Percentiles rank a stretch among this genome's conserved stretches.
Evolutionary conservation across 139 green algal species (phyloP).

Genomic region (Ulvella scutata): DNA sequence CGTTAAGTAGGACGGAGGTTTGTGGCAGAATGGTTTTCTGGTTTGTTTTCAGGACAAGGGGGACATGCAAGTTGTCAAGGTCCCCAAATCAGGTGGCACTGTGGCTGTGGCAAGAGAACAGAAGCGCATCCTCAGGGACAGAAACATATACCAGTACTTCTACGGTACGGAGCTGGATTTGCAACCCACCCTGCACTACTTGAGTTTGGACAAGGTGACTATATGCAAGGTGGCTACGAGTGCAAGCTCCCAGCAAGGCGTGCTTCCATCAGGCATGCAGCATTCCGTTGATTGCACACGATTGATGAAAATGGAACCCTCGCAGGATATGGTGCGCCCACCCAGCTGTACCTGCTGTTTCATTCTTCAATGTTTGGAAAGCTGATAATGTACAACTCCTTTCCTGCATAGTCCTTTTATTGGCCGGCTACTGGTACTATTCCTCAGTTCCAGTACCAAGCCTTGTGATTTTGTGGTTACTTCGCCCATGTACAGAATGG

Average conservation of each 20-base stretch:
- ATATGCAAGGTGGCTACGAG: background rate
- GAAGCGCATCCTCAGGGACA: background rate
- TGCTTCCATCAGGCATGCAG: background rate
- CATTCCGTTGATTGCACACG: background rate
- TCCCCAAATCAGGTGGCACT: background rate
- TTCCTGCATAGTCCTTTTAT: no score
- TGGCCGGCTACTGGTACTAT: no score
- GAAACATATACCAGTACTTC: slow-evolving; percentile 1
- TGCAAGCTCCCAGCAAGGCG: background rate
- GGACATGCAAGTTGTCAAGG: slow-evolving; percentile 2
- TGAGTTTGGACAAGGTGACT: background rate
- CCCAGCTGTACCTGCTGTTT: no score
- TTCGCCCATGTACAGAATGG: no score
- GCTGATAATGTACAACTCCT: no score
- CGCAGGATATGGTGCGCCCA: background rate
- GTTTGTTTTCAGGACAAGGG: background rate
- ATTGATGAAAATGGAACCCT: background rate
- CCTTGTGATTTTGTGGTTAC: no score
- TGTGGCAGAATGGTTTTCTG: background rate
- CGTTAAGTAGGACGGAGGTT: no score
- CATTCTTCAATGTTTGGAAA: no score
- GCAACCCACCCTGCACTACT: background rate
- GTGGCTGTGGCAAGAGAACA: background rate
- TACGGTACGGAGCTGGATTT: background rate
- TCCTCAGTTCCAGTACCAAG: no score